These are phyloP conservation scores for Boletus rubescentipes DNA, from an alignment of 768 basidiomycete genomes.

Conservation along the genomic window DNA sequence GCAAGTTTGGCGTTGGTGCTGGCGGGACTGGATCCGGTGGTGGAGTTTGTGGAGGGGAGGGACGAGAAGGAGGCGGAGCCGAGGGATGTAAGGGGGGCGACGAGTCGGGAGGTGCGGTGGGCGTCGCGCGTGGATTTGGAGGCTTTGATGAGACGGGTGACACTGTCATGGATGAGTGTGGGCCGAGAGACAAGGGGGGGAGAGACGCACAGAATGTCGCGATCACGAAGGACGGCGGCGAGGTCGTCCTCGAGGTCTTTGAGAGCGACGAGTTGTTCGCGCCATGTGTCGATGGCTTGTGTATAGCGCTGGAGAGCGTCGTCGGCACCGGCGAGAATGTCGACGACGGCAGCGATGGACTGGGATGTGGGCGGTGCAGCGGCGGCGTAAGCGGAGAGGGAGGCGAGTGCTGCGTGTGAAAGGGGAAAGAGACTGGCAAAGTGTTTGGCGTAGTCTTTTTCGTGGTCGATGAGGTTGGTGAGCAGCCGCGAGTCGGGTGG, in stretches of 20 bases:
- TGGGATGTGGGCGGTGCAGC: constrained; percentile 42
- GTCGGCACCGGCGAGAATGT: constrained; percentile 60
- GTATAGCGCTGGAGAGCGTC: constrained; percentile 66
- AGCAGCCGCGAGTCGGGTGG: constrained; percentile 74
- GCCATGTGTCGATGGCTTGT: constrained; percentile 62
- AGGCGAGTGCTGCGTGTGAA: constrained; percentile 60
- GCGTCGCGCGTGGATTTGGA: constrained; percentile 54
- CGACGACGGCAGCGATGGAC: constrained; percentile 44
- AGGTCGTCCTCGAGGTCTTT: constrained; percentile 75
- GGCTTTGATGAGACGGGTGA: constrained; percentile 76
- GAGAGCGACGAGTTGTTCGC: constrained; percentile 55
- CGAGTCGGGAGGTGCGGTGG: constrained; percentile 31
- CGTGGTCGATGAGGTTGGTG: constrained; percentile 61
- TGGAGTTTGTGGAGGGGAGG: constrained; percentile 34
- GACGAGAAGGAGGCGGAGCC: constrained; percentile 47
- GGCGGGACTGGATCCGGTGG: constrained; percentile 13
- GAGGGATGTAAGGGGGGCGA: constrained; percentile 21
- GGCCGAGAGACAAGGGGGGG: not conserved
- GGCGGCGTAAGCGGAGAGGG: constrained; percentile 71
- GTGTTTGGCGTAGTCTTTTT: constrained; percentile 70
- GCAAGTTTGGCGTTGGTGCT: constrained; percentile 47
- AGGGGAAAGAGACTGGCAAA: constrained; percentile 55
- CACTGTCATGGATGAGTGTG: constrained; percentile 38
- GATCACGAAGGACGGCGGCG: constrained; percentile 58
- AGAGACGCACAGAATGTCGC: constrained; percentile 73